Conservation (phyloP, 495 filamentous ascomycete species). For the Neurospora sp. region DNA sequence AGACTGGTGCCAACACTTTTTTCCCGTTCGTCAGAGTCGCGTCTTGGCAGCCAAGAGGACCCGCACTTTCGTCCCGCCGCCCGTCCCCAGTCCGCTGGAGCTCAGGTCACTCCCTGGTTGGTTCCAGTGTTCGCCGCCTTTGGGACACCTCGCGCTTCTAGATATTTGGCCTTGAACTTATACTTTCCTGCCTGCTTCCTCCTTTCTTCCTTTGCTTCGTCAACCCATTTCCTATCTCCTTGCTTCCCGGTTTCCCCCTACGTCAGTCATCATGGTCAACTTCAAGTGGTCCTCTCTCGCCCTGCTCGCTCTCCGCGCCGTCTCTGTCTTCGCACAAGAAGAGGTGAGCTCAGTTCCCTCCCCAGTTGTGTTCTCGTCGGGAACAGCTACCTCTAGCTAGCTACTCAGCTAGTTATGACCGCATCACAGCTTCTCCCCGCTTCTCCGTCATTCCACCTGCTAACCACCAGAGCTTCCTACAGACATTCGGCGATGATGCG, state of each 20-base stretch:
- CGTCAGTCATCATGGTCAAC: constrained; percentile 53
- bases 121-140: neutral
- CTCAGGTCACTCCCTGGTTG: constrained; percentile 5
- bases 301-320: constrained; percentile 57
- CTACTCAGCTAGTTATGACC: neutral
- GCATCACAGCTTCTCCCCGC: neutral
- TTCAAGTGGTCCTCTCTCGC: constrained; percentile 61
- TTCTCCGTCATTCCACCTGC: neutral
- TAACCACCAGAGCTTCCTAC: constrained; percentile 11
- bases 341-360: constrained; percentile 40
- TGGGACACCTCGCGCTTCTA: neutral
- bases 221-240: constrained; percentile 5
- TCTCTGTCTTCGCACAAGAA: constrained; percentile 49
- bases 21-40: neutral
- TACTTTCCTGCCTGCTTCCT: neutral
- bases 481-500: constrained; percentile 14
- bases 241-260: constrained; percentile 11
- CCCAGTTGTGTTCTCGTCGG: constrained; percentile 20
- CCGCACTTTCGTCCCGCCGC: neutral
- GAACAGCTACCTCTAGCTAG: neutral
- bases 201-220: constrained; percentile 6
- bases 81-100: neutral
- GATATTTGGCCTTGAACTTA: neutral
- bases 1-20: neutral
- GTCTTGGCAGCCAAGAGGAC: neutral